Percentiles rank a stretch among this genome's conserved stretches.
Conservation (phyloP, 1,139 yeast species). For the Suhomyces atakaporum region DNA sequence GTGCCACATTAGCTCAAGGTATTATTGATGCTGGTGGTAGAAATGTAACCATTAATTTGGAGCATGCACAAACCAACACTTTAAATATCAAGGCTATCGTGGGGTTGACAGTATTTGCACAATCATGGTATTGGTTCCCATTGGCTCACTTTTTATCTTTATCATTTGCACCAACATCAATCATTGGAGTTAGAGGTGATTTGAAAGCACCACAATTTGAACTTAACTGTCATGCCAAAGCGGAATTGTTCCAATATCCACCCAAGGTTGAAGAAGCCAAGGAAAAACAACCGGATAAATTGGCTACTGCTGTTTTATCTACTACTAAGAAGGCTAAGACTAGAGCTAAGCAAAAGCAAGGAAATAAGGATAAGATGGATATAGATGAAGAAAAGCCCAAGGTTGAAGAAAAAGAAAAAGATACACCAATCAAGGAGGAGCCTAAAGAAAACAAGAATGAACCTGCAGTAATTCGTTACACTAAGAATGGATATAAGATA, state of each 20-base stretch:
- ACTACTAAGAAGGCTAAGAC: conserved; percentile 93
- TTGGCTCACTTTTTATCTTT: conserved; percentile 88
- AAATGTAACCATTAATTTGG: conserved; percentile 91
- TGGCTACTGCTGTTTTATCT: conserved; percentile 90
- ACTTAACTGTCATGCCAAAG: conserved; percentile 77
- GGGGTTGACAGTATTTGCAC: conserved; percentile 86
- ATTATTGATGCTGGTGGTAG: conserved; percentile 99
- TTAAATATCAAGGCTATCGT: conserved; percentile 89
- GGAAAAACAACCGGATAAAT: conserved; percentile 84
- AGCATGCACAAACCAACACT: conserved; percentile 88
- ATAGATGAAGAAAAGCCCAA: conserved; percentile 27
- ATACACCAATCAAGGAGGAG: conserved; percentile 24
- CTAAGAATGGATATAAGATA: conserved; percentile 65
- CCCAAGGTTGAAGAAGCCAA: conserved; percentile 81
- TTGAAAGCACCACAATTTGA: conserved; percentile 85
- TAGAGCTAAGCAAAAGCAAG: conserved; percentile 76
- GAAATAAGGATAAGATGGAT: conserved; percentile 47
- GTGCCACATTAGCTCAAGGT: conserved; percentile 97
- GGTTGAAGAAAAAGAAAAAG: conserved; percentile 20
- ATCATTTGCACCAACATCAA: conserved; percentile 90
- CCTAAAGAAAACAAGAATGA: conserved; percentile 31
- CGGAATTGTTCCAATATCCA: conserved; percentile 84
- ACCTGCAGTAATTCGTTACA: conserved; percentile 41
- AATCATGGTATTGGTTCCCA: conserved; percentile 99
- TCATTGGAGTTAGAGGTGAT: conserved; percentile 84